Evolutionary conservation across 2,329 filamentous ascomycete genomes (phyloP), one percentile per base, ranked within the genome.

Genomic region (Penicillium sp.): DNA sequence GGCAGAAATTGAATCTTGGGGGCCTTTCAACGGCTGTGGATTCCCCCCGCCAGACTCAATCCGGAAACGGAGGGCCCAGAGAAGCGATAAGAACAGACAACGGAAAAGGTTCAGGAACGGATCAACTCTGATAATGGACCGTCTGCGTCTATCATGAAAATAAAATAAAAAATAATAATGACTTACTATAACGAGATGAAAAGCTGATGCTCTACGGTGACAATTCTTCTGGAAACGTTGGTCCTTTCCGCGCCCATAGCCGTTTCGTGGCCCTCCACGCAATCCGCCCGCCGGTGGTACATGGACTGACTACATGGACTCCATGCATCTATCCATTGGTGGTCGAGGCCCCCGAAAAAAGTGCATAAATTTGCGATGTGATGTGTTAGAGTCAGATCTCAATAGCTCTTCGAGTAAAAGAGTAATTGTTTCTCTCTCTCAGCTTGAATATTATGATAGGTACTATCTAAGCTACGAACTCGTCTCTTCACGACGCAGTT

Each of bases 31-130:
- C 66, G 68, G 65, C 66, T 69, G 70, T 72, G 71, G 71, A 73
- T 72, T 22, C 19, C 72, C 70, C 66, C 71, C 70, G 65, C 70
- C 69, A 71, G 66, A 59, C 72, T 74, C 66, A 62, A 73, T 68
- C 73, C 73, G 73, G 72, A 75, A 73, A 71, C 72, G 71, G 71
- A 48, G 25, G 19, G n/a, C n/a, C 46, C 10, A 28, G 25, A 26
- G 25, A 35, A 28, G 64, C 63, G 68, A 73, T 68, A 68, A 71
- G 69, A 14, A 37, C 13, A 3, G 13, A 22, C 60, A 61, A 60
- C 64, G 65, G 63, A 61, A 60, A 14, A 30, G 25, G 19, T 22
- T 19, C 28, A 46, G 35, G 45, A 16, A 16, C 45, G 45, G 25
- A 26, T 49, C 45, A 6, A 26, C 45, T 49, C 4, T 33, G 30